These are phyloP conservation scores for Pneumocystis wakefieldiae DNA, from an alignment of 1,139 yeast species.

Conservation along the genomic window DNA sequence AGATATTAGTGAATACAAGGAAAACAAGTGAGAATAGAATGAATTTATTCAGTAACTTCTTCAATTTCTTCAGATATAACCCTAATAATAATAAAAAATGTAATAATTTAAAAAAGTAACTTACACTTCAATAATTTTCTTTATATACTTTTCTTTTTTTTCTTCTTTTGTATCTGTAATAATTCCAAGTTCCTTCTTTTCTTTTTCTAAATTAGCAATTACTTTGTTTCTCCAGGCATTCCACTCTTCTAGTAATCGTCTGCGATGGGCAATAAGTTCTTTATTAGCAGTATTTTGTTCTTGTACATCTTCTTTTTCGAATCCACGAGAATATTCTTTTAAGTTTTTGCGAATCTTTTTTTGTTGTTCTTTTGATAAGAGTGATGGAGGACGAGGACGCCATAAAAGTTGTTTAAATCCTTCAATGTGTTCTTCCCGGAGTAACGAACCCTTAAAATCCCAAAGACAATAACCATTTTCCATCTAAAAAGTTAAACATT, in stretches of 20 bases:
- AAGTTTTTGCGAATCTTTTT: slow-evolving; percentile 84
- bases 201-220: slow-evolving; percentile 27
- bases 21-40: neutral
- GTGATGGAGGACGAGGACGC: slow-evolving; percentile 91
- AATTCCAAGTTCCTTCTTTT: slow-evolving; percentile 34
- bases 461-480: slow-evolving; percentile 84
- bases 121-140: slow-evolving; percentile 51
- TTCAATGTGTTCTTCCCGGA: slow-evolving; percentile 64
- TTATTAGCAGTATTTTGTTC: slow-evolving; percentile 88
- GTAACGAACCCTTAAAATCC: slow-evolving; percentile 64
- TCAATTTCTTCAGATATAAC: neutral
- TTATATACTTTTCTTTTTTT: slow-evolving; percentile 50
- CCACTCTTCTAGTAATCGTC: slow-evolving; percentile 78
- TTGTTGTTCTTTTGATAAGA: slow-evolving; percentile 61
- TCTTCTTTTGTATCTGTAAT: slow-evolving; percentile 30
- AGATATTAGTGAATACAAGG: neutral
- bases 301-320: slow-evolving; percentile 92
- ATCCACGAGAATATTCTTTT: slow-evolving; percentile 79
- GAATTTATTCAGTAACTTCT: neutral
- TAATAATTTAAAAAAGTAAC: neutral
- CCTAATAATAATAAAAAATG: neutral
- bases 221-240: slow-evolving; percentile 48
- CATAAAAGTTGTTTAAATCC: slow-evolving; percentile 81
- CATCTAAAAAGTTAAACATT: slow-evolving; percentile 22
- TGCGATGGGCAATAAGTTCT: slow-evolving; percentile 76